Conservation (phyloP, 2,329 filamentous ascomycete genomes). For the Colletotrichum endophyticum region DNA sequence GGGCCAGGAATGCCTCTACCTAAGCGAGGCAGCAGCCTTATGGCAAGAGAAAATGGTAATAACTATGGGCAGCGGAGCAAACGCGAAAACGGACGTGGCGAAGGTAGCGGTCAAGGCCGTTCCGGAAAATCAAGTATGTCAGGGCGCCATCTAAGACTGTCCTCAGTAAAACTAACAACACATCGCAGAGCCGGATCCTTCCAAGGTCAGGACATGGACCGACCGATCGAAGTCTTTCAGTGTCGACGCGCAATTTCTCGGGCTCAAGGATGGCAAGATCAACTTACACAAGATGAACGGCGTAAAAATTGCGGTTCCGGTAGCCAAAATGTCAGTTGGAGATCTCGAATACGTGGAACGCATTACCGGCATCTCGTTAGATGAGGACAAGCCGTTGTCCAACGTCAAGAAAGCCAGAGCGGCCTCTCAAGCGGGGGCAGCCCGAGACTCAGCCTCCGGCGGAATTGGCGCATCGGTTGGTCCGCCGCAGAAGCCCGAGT, state of each 20-base stretch:
- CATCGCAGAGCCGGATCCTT: slow-evolving; percentile 74
- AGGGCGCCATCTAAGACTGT: neutral
- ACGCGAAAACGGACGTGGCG: slow-evolving; percentile 70
- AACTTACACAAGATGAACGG: slow-evolving; percentile 98
- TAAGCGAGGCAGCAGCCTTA: slow-evolving; percentile 80
- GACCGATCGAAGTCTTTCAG: slow-evolving; percentile 96
- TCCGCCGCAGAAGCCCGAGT: slow-evolving; percentile 68
- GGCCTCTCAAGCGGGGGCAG: slow-evolving; percentile 21
- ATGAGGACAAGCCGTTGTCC: slow-evolving; percentile 92
- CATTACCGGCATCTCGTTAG: slow-evolving; percentile 84
- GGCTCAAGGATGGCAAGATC: slow-evolving; percentile 93
- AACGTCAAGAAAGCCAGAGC: slow-evolving; percentile 71
- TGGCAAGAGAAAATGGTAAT: slow-evolving; percentile 69
- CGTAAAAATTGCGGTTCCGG: slow-evolving; percentile 96
- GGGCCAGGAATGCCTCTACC: slow-evolving; percentile 78
- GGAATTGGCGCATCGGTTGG: slow-evolving; percentile 65
- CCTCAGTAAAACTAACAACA: neutral
- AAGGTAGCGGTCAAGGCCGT: slow-evolving; percentile 52
- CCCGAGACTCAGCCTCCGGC: slow-evolving; percentile 32
- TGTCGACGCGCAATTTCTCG: slow-evolving; percentile 95
- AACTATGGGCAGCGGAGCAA: slow-evolving; percentile 71
- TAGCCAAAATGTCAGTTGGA: slow-evolving; percentile 93
- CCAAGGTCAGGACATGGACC: slow-evolving; percentile 90
- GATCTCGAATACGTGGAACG: slow-evolving; percentile 95
- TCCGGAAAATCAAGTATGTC: slow-evolving; percentile 65